Evolutionary conservation across 2,329 filamentous ascomycete species (phyloP), one percentile per base, ranked within the genome.

Genomic region (Fusarium mexicanum): DNA sequence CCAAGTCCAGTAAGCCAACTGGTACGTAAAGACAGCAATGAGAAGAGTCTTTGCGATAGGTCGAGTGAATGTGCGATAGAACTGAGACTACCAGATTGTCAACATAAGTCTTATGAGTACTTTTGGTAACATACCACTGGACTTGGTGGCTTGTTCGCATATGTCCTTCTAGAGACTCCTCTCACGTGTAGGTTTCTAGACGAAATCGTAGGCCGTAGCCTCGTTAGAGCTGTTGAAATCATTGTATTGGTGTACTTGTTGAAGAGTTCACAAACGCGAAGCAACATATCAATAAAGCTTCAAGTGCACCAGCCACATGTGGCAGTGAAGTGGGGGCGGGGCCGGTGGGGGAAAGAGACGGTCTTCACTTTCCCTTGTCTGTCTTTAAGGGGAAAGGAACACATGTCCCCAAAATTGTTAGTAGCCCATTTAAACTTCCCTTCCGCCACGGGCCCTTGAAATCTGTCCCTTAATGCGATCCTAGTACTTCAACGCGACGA

Each of bases 1-100:
- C 94, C 94, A 96, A 20, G 84, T 84, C 85, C 90, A 94, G 83
- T 95, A 96, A 20, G 88, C 83, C n/a, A 93, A 77, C 83, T 96
- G 94, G 81, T 96, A 96, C 5, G 91, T 92, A 79, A 94, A 91
- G 63, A 95, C 88, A 61, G 94, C 93, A 79, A 93, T 87, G 43
- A 96, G 86, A 74, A 94, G 89, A 61, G 91, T 91, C 84, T 95
- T 96, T 61, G 90, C 87, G 51, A 96, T 86, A 6, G 94, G 93
- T 4, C 92, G 87, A 44, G 91, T 90, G 79, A 94, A 95, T 20
- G 90, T 90, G 79, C 90, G 91, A 86, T 94, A 96, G 84, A 95
- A 95, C 53, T 87, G 85, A 57, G 89, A 83, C 89, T 93, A 76
- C 41, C 20, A 16, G 13, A 26, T 41, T 33, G 61, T 64, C 53